Base-by-base conservation (phyloP, 768 basidiomycete species). In the Clitopilus passeckerianus region DNA sequence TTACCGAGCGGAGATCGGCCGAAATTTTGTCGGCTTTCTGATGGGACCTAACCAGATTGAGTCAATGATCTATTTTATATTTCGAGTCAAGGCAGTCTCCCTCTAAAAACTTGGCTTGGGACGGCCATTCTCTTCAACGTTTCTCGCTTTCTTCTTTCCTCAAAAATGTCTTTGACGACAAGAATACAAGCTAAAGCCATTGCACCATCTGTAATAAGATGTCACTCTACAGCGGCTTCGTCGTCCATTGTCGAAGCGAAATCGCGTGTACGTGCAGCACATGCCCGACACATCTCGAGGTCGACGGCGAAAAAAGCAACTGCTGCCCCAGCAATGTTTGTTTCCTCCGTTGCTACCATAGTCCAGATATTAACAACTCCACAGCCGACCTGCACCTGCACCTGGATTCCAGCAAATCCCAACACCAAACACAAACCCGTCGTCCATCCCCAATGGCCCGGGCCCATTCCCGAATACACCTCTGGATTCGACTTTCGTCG, bases 401-500 rank as follows among this genome's bases (percentile, higher is more conserved):
- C 85, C 85, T 64, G 80, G 73, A 24, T 77, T 79, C 66, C 77
- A 77, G 57, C 78, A 78, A 66, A 59, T 75, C 23, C 74, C 76
- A 9, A 66, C 75, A 16, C 67, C 75, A 59, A 75, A 72, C 63
- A 68, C 72, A 53, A 64, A 68, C 35, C 63, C 76, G 16, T 56
- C 68, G 30, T 65, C 71, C 50, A 71, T 75, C 56, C 61, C 70
- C 6, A 55, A 33, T 23, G 74, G 74, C 9, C 75, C 76, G 12
- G 74, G 75, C 0, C 76, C 72, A 5, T 71, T 75, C 27, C 78
- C 81, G 0, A 78, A 77, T 62, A 74, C 76, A 20, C 79, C 79
- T 41, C 74, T 91, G 60, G 93, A 95, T 71, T 81, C 86, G 66
- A 88, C 90, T 7, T 98, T 99, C 68, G 82, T 98, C 58, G 97